phyloP scores from a whole-genome alignment of 1,284 basidiomycete species.

The Cryptococcus deneoformans region DNA sequence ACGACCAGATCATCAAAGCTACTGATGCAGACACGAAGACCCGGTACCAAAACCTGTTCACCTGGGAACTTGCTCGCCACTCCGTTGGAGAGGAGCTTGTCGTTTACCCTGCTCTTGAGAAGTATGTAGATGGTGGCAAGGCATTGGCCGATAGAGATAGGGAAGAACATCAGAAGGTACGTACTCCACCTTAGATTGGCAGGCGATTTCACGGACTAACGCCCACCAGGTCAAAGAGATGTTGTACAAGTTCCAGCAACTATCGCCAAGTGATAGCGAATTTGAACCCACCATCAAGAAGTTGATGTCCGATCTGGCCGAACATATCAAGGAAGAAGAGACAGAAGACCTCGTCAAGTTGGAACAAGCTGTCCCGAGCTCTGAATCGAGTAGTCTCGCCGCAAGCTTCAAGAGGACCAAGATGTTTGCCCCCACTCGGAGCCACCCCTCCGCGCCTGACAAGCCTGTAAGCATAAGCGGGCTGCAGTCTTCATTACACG shows the following conservation, averaged over 20 bases:
- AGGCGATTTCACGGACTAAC: too few species aligned
- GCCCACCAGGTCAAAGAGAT: slow-evolving; percentile 14
- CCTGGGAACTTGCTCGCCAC: slow-evolving; percentile 26
- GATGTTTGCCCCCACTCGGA: slow-evolving; percentile 62
- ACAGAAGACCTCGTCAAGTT: slow-evolving; percentile 19
- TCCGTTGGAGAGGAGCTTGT: slow-evolving; percentile 65
- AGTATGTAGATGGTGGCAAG: slow-evolving; percentile 56
- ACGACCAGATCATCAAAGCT: slow-evolving; percentile 37
- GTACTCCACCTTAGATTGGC: neutral
- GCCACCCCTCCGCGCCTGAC: slow-evolving; percentile 27
- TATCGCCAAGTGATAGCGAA: slow-evolving; percentile 52
- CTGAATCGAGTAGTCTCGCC: slow-evolving; percentile 49
- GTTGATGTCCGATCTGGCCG: slow-evolving; percentile 53
- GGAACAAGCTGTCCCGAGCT: slow-evolving; percentile 9
- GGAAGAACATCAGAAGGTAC: slow-evolving; percentile 54
- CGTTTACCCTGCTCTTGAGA: slow-evolving; percentile 63
- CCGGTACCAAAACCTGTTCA: slow-evolving; percentile 55
- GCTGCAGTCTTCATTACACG: too few species aligned
- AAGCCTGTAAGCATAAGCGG: too few species aligned
- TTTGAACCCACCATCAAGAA: slow-evolving; percentile 51
- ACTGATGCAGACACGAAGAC: slow-evolving; percentile 34
- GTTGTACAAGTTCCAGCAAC: slow-evolving; percentile 24
- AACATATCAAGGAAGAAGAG: slow-evolving; percentile 23
- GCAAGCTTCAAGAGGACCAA: slow-evolving; percentile 59
- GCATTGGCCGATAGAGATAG: slow-evolving; percentile 60